Evolutionary conservation across 1,284 basidiomycete genomes (phyloP).

Genomic region (Wallemia mellicola): DNA sequence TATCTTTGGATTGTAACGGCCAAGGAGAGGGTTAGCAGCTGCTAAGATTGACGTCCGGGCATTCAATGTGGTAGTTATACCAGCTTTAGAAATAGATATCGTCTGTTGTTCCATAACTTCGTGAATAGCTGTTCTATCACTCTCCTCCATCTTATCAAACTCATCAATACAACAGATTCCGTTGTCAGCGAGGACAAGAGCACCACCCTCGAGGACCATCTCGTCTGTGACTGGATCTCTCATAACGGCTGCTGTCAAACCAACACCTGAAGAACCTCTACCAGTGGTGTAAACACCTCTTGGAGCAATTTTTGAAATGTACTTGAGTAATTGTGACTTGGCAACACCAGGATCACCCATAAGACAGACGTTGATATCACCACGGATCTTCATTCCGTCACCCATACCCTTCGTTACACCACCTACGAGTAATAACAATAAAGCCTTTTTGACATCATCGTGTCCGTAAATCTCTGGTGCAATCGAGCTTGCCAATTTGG

Average conservation of each 20-base stretch:
- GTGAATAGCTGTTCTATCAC: slow-evolving; percentile 91
- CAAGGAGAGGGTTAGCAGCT: slow-evolving; percentile 91
- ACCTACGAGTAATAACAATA: slow-evolving; percentile 76
- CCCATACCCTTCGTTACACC: slow-evolving; percentile 82
- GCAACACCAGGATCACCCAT: slow-evolving; percentile 99
- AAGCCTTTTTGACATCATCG: slow-evolving; percentile 85
- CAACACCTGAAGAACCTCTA: slow-evolving; percentile 88
- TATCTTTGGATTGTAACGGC: slow-evolving; percentile 87
- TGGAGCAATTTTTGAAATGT: slow-evolving; percentile 93
- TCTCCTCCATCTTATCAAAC: slow-evolving; percentile 99
- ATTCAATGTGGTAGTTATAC: slow-evolving; percentile 92
- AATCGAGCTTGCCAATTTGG: slow-evolving; percentile 54
- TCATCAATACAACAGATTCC: slow-evolving; percentile 99
- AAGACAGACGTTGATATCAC: slow-evolving; percentile 86
- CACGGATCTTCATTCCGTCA: slow-evolving; percentile 96
- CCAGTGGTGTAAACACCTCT: slow-evolving; percentile 95
- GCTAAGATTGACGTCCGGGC: slow-evolving; percentile 95
- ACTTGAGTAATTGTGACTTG: slow-evolving; percentile 91
- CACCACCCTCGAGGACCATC: slow-evolving; percentile 97
- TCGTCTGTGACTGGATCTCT: slow-evolving; percentile 97
- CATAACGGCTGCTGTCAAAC: slow-evolving; percentile 96
- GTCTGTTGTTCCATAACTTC: slow-evolving; percentile 99
- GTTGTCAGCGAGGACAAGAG: slow-evolving; percentile 90
- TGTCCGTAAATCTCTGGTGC: slow-evolving; percentile 98
- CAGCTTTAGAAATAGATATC: slow-evolving; percentile 95